These are phyloP conservation scores for Calonectria pteridis DNA, from an alignment of 2,329 filamentous ascomycete genomes.

Conservation along the genomic window DNA sequence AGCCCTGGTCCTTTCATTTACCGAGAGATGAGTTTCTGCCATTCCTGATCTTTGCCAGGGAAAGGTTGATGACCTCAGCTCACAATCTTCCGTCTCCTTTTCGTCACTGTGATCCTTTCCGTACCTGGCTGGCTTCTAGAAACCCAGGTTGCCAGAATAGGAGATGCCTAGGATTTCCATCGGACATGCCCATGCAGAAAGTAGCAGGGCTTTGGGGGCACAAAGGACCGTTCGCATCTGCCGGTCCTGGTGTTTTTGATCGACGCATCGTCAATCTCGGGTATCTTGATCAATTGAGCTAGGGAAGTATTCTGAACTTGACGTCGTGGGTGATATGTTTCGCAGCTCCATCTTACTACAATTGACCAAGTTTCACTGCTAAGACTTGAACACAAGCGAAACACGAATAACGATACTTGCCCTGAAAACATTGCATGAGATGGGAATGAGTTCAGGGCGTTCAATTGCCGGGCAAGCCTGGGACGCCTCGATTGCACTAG, in stretches of 20 bases:
- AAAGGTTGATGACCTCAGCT: conserved; percentile 27
- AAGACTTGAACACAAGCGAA: background rate
- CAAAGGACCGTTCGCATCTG: conserved; percentile 28
- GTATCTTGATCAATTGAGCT: conserved; percentile 40
- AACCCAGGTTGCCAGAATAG: conserved; percentile 29
- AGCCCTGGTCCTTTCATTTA: conserved; percentile 40
- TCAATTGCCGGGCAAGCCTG: background rate
- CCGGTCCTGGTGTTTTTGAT: conserved; percentile 39
- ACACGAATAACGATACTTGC: background rate
- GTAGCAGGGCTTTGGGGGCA: conserved; percentile 23
- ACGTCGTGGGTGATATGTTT: conserved; percentile 19
- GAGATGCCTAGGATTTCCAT: conserved; percentile 31
- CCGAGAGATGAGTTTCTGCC: conserved; percentile 30
- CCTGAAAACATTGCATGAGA: background rate
- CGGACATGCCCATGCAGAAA: conserved; percentile 34
- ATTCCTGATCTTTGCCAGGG: conserved; percentile 8
- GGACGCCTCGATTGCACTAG: conserved; percentile 4
- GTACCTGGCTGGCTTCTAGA: conserved; percentile 38
- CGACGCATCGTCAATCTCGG: conserved; percentile 47
- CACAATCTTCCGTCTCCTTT: conserved; percentile 28
- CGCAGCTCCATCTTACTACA: conserved; percentile 22
- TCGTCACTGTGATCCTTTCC: conserved; percentile 26
- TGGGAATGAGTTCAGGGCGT: background rate
- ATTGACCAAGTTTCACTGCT: background rate
- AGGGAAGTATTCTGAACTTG: conserved; percentile 25